Conservation (phyloP, 1,284 basidiomycete species). For the Malassezia yamatoensis region DNA sequence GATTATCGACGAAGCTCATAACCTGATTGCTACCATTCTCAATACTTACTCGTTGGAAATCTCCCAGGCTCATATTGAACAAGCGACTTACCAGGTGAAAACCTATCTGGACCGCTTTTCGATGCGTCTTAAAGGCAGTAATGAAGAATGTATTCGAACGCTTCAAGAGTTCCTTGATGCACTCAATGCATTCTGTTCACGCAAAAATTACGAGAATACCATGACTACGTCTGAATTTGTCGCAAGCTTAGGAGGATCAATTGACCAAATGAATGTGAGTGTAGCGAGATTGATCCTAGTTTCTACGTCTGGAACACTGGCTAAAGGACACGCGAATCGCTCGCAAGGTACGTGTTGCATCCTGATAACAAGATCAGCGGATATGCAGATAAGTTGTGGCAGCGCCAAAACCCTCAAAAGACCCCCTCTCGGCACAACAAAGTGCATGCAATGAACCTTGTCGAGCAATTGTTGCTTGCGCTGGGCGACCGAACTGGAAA, state of each 20-base stretch:
- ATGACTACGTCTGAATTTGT: conserved; percentile 60
- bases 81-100: conserved; percentile 66
- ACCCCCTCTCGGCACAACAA: conserved; percentile 13
- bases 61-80: conserved; percentile 55
- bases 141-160: conserved; percentile 70
- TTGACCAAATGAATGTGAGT: conserved; percentile 57
- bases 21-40: conserved; percentile 62
- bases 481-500: conserved; percentile 73
- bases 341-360: conserved; percentile 44
- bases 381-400: conserved; percentile 62
- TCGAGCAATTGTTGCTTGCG: conserved; percentile 75
- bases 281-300: conserved; percentile 45
- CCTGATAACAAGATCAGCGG: conserved; percentile 60
- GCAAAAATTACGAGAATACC: conserved; percentile 51
- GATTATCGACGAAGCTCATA: conserved; percentile 93
- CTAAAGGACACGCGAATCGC: conserved; percentile 73
- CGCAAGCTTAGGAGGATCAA: conserved; percentile 60
- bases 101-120: conserved; percentile 71
- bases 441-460: conserved; percentile 58
- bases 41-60: conserved; percentile 70
- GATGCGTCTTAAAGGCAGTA: conserved; percentile 61
- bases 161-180: conserved; percentile 49
- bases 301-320: conserved; percentile 65
- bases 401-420: conserved; percentile 52
- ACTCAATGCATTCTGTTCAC: conserved; percentile 19